phyloP scores from a whole-genome alignment of 805 yeast genomes.

The Saturnispora serradocipensis region DNA sequence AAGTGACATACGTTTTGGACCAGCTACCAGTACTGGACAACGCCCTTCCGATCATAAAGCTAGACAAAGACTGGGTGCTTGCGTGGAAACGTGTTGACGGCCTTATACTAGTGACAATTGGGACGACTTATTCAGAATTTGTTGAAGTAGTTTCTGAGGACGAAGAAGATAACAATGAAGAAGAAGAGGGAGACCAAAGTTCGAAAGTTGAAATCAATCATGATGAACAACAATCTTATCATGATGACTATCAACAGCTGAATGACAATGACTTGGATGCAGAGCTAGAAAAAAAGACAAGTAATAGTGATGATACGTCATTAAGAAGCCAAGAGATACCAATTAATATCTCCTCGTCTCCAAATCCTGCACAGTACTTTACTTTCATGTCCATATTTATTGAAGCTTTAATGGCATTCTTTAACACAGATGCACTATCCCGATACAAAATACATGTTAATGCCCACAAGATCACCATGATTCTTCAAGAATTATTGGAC shows the following conservation, averaged over 20 bases:
- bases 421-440: constrained; percentile 40
- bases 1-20: constrained; percentile 19
- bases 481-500: constrained; percentile 72
- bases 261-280: background rate
- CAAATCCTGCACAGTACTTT: constrained; percentile 37
- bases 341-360: constrained; percentile 8
- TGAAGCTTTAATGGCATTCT: constrained; percentile 32
- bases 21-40: constrained; percentile 14
- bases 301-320: background rate
- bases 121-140: constrained; percentile 11
- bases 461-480: constrained; percentile 57
- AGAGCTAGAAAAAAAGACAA: background rate
- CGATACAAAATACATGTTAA: constrained; percentile 55
- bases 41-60: constrained; percentile 21
- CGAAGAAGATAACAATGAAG: constrained; percentile 15
- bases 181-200: constrained; percentile 5
- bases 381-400: constrained; percentile 34
- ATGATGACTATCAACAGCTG: background rate
- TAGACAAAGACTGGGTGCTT: constrained; percentile 25
- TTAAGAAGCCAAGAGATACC: background rate
- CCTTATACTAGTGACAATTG: constrained; percentile 15
- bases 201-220: background rate
- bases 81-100: constrained; percentile 23
- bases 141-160: constrained; percentile 26
- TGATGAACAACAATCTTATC: background rate